phyloP scores from a whole-genome alignment of 2,329 filamentous ascomycete genomes.

The Fusarium proliferatum region DNA sequence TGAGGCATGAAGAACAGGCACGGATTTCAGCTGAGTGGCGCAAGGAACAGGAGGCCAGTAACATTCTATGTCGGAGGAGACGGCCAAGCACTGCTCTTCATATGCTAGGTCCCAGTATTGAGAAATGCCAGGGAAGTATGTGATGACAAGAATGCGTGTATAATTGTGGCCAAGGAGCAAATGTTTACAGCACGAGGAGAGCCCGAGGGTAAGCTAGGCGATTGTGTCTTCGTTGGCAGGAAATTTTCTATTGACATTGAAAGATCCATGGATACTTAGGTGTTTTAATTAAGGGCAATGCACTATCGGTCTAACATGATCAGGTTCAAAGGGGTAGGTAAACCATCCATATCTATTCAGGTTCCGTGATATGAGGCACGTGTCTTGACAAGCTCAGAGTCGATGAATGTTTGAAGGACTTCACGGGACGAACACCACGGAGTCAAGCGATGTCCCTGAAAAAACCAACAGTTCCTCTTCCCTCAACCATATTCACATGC shows the following conservation, averaged over 20 bases:
- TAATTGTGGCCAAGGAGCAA: background rate
- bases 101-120: background rate
- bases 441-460: constrained; percentile 43
- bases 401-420: constrained; percentile 43
- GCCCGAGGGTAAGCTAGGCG: background rate
- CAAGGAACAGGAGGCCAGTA: background rate
- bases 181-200: background rate
- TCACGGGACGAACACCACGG: constrained; percentile 44
- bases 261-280: background rate
- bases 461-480: constrained; percentile 58
- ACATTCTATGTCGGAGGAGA: background rate
- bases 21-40: background rate
- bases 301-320: background rate
- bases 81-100: background rate
- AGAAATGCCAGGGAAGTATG: background rate
- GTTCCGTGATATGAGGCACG: background rate
- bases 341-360: background rate
- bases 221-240: background rate
- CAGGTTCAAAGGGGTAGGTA: background rate
- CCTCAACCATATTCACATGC: constrained; percentile 77
- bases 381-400: background rate
- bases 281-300: background rate
- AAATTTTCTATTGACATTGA: background rate
- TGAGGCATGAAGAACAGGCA: background rate
- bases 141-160: background rate